These are phyloP conservation scores for Rhododendron ovatum DNA, from an alignment of 148 eudicot species.

Conservation along the genomic window DNA sequence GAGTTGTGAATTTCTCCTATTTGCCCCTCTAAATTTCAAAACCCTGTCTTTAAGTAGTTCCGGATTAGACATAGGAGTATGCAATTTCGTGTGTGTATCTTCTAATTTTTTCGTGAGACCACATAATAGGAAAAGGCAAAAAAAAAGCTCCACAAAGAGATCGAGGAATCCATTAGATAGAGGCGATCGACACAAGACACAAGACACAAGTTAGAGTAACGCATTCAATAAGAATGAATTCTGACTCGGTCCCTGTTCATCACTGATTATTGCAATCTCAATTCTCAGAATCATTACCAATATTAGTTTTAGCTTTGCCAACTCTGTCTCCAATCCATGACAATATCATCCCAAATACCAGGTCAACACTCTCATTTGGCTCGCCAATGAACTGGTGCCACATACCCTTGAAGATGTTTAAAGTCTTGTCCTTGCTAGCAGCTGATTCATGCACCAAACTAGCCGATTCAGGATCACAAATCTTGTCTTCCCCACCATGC, in stretches of 20 bases:
- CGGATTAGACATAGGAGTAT: not conserved
- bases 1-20: not conserved
- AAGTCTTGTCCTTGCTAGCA: constrained; percentile 30
- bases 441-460: constrained; percentile 24
- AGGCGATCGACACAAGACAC: not conserved
- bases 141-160: not conserved
- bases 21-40: not conserved
- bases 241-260: not conserved
- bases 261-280: not conserved
- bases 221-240: not conserved
- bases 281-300: not conserved
- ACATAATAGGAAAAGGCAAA: not conserved
- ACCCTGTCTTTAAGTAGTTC: not conserved
- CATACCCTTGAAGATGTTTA: constrained; percentile 30
- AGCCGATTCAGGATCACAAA: constrained; percentile 42
- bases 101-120: not conserved
- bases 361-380: constrained; percentile 31
- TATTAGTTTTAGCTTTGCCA: not conserved
- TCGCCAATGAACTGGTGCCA: constrained; percentile 54
- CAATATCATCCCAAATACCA: constrained; percentile 28
- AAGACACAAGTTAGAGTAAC: not conserved
- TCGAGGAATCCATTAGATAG: not conserved
- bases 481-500: constrained; percentile 40
- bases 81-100: not conserved
- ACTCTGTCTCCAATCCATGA: constrained; percentile 40